Conservation (phyloP, 1,139 yeast genomes). For the Arxiozyma heterogenica region DNA sequence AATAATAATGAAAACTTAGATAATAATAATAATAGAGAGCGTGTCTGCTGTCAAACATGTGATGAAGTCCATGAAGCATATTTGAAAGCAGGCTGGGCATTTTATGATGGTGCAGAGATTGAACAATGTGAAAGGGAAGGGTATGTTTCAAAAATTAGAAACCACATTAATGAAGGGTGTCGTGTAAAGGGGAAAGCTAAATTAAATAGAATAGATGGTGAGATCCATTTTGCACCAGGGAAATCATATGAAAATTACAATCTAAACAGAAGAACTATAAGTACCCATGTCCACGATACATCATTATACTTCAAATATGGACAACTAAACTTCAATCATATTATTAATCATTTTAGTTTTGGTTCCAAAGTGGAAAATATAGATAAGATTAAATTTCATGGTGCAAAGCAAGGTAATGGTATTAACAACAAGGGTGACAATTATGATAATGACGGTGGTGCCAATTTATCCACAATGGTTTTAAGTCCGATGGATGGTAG, state of each 20-base stretch:
- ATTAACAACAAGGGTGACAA: not conserved
- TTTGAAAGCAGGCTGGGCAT: conserved; percentile 73
- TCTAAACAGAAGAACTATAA: not conserved
- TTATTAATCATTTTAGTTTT: conserved; percentile 71
- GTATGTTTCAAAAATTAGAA: conserved; percentile 53
- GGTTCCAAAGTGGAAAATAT: conserved; percentile 48
- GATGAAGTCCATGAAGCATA: conserved; percentile 74
- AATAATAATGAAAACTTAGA: conserved; percentile 31
- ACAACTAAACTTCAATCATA: conserved; percentile 61
- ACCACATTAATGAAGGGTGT: conserved; percentile 74
- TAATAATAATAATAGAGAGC: conserved; percentile 33
- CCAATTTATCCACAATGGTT: conserved; percentile 27
- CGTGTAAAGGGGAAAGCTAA: conserved; percentile 69
- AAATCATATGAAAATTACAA: conserved; percentile 44
- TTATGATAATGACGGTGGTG: conserved; percentile 18
- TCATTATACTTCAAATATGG: conserved; percentile 54
- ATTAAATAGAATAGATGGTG: conserved; percentile 81
- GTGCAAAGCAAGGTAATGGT: not conserved
- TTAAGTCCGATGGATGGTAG: conserved; percentile 69
- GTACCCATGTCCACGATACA: conserved; percentile 67
- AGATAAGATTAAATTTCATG: conserved; percentile 9
- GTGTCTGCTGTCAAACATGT: conserved; percentile 78
- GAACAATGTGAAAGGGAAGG: conserved; percentile 90
- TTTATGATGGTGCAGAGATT: conserved; percentile 75
- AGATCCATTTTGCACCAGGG: conserved; percentile 94